Evolutionary conservation across 257 asterid genomes (phyloP).

Genomic region (Plantago ovata): DNA sequence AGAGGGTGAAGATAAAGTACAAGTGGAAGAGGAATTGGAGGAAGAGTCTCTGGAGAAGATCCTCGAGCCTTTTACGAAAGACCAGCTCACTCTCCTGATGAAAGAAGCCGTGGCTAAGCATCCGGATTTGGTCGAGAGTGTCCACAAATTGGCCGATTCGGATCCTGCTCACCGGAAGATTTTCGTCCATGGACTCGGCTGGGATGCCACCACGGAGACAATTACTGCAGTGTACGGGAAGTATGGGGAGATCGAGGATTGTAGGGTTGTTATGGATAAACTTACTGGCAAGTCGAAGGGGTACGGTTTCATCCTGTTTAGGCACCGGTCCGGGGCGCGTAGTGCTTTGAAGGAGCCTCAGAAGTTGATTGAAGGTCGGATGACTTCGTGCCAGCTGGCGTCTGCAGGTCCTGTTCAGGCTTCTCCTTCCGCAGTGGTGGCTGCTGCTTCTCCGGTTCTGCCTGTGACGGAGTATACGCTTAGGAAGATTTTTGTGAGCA

Average conservation of each 20-base stretch:
- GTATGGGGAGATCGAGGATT: slow-evolving; percentile 93
- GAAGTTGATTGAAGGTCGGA: slow-evolving; percentile 75
- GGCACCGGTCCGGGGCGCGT: slow-evolving; percentile 65
- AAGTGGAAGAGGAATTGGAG: slow-evolving; percentile 44
- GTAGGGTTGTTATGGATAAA: slow-evolving; percentile 85
- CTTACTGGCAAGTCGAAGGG: slow-evolving; percentile 83
- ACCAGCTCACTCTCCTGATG: slow-evolving; percentile 57
- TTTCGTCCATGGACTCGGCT: slow-evolving; percentile 91
- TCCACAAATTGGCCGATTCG: slow-evolving; percentile 61
- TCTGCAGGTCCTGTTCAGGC: slow-evolving; percentile 88
- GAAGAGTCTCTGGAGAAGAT: slow-evolving; percentile 81
- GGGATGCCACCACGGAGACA: slow-evolving; percentile 82
- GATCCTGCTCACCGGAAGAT: slow-evolving; percentile 93
- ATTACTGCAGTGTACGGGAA: slow-evolving; percentile 52
- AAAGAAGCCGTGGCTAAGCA: slow-evolving; percentile 60
- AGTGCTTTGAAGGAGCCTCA: slow-evolving; percentile 79
- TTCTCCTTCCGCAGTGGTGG: slow-evolving; percentile 39
- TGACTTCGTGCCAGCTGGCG: slow-evolving; percentile 91
- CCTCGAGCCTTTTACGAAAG: slow-evolving; percentile 82
- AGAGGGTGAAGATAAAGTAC: slow-evolving; percentile 12
- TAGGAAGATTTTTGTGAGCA: slow-evolving; percentile 91
- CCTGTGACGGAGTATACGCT: slow-evolving; percentile 70
- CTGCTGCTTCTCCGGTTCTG: slow-evolving; percentile 24
- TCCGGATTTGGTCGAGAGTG: slow-evolving; percentile 56
- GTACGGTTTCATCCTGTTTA: slow-evolving; percentile 76